Base-by-base conservation (phyloP, 1,284 basidiomycete genomes). In the Sanghuangporus sanghuang region DNA sequence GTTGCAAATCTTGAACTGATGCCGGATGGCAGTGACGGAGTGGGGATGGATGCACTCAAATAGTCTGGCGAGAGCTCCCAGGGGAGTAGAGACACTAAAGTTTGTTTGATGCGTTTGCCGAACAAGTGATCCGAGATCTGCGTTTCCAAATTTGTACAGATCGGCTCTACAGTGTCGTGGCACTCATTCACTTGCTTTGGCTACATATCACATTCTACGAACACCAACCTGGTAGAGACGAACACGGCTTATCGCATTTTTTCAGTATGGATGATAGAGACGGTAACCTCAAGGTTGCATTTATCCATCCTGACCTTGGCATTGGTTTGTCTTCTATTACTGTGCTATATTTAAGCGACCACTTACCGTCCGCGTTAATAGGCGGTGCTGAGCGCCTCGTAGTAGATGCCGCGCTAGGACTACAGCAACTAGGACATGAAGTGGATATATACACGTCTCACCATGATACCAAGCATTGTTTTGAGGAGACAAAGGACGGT, bases 361-460 rank as follows among this genome's bases (percentile, higher is more conserved):
- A 44, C 42, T 16, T 46, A 16, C 58, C 32, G 23, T 54, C 46
- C 11, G 9, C 14, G 53, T 11, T 46, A 18, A 38, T 68, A 96
- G 95, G 95, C 68, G 96, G 96, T 12, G 96, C 96, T 0, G 96
- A 99, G 75, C 83, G 95, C 52, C 83, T 98, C 8, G 88, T 99
- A 1, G 95, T 98, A n/a, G 96, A 99, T 74, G 94, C 95, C 16
- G 96, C 96, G 0, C 79, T 96, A 0, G 90, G 93, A 1, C 78
- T 99, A 14, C 91, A 98, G 73, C 78, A 83, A 9, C 81, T 88
- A 3, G 96, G 96, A 0, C 95, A 98, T 73, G 78, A 83, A 0
- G 92, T 99, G n/a, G 85, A 90, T 70, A 87, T 99, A 57, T 97
- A 96, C 75, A 99, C 97, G 0, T 96, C 94, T 0, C 87, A 97